phyloP scores from a whole-genome alignment of 169 alveolate species.

The Plasmodium fragile region DNA sequence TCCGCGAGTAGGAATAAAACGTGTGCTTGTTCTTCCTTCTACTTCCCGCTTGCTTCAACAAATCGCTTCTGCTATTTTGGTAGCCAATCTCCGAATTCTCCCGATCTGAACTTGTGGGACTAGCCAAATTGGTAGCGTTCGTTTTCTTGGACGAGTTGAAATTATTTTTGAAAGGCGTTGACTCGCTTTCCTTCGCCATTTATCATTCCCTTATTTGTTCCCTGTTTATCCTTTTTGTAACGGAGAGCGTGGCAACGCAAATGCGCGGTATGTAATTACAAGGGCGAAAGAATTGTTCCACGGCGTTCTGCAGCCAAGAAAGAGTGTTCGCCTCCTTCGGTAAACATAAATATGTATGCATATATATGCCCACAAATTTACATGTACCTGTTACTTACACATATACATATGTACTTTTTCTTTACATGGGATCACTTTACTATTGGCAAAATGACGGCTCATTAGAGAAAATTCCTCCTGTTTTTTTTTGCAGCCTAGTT shows the following conservation, averaged over 20 bases:
- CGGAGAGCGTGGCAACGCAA: not conserved
- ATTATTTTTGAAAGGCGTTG: not conserved
- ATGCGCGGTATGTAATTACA: not conserved
- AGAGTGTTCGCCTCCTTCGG: not conserved
- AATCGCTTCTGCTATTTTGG: not conserved
- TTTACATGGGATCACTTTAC: not conserved
- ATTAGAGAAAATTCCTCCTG: not conserved
- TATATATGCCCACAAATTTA: not conserved
- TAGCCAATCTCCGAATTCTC: not conserved
- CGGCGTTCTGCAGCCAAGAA: not conserved
- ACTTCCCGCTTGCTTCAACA: not conserved
- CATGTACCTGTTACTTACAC: not conserved
- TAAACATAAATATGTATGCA: not conserved
- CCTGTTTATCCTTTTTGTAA: not conserved
- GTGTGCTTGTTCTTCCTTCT: not conserved
- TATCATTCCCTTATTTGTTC: not conserved
- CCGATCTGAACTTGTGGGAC: not conserved
- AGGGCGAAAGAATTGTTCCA: not conserved
- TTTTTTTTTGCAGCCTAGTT: not conserved
- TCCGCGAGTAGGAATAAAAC: not conserved
- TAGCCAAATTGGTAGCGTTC: not conserved
- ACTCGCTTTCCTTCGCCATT: conserved; percentile 7
- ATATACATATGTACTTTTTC: not conserved
- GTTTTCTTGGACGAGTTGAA: not conserved
- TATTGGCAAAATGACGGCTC: not conserved